Percentiles rank a stretch among this genome's conserved stretches.
Evolutionary conservation across 2,329 filamentous ascomycete species (phyloP).

Genomic region (Coniochaeta ligniaria): DNA sequence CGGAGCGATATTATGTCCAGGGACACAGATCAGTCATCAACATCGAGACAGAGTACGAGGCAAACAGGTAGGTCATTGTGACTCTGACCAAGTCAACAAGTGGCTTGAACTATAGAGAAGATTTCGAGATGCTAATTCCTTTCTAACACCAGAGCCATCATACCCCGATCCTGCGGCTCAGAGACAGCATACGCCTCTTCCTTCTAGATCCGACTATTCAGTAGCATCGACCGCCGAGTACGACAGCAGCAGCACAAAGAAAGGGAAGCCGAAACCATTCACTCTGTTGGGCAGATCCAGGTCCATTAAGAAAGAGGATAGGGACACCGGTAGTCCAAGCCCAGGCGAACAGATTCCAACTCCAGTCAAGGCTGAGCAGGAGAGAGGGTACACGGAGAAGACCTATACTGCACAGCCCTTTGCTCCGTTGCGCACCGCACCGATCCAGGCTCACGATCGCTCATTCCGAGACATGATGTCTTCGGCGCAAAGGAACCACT

Average conservation of each 20-base stretch:
- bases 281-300: constrained; percentile 42
- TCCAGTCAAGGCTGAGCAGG: constrained; percentile 25
- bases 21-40: constrained; percentile 21
- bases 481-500: constrained; percentile 60
- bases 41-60: constrained; percentile 20
- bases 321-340: constrained; percentile 32
- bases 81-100: background rate
- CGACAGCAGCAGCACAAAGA: constrained; percentile 35
- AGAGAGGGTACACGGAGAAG: constrained; percentile 21
- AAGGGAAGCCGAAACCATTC: constrained; percentile 49
- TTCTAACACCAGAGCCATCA: background rate
- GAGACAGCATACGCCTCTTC: constrained; percentile 27
- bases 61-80: constrained; percentile 20
- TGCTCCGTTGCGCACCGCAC: constrained; percentile 52
- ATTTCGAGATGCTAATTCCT: background rate
- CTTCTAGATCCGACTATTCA: constrained; percentile 45
- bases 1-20: constrained; percentile 30
- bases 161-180: constrained; percentile 23
- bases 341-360: constrained; percentile 7
- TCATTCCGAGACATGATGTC: constrained; percentile 62
- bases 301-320: constrained; percentile 39
- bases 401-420: constrained; percentile 9
- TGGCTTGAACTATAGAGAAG: background rate
- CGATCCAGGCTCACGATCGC: constrained; percentile 55
- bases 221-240: constrained; percentile 40